Conservation (phyloP, 2,329 filamentous ascomycete genomes). For the Acrocalymma vagum region DNA sequence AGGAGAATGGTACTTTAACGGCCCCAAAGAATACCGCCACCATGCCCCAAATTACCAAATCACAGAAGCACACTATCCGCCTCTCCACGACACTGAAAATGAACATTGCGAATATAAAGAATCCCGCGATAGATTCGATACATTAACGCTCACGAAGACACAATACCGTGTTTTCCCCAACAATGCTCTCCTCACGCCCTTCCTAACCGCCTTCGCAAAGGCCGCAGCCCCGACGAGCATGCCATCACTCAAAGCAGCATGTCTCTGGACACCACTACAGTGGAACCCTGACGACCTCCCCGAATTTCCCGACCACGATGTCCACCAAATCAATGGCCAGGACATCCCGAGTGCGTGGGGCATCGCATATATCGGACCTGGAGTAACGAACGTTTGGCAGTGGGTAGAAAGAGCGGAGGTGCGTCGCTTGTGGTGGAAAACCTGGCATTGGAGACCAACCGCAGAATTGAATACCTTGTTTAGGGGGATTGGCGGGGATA, state of each 20-base stretch:
- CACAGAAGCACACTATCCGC: constrained; percentile 17
- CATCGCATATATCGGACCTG: constrained; percentile 5
- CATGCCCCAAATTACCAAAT: neutral
- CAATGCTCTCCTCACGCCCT: constrained; percentile 2
- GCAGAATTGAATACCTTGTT: too few species aligned
- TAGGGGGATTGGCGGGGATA: too few species aligned
- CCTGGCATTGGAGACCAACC: too few species aligned
- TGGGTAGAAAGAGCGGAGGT: too few species aligned
- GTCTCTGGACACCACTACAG: constrained; percentile 1
- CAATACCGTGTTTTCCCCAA: constrained; percentile 3
- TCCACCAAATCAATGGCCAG: neutral
- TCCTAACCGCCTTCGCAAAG: constrained; percentile 5
- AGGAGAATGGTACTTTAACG: constrained; percentile 25
- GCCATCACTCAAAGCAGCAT: constrained; percentile 1
- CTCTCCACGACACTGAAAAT: constrained; percentile 9
- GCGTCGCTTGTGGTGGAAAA: too few species aligned
- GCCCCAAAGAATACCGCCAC: constrained; percentile 14
- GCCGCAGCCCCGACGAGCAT: neutral
- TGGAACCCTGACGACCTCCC: neutral
- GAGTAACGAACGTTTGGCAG: too few species aligned
- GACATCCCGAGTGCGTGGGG: constrained; percentile 2
- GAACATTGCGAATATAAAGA: too few species aligned
- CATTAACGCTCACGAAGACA: neutral
- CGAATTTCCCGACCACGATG: neutral
- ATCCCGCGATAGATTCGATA: too few species aligned